Evolutionary conservation across 345 rosid species (phyloP).

Genomic region (Eutrema heterophyllum): DNA sequence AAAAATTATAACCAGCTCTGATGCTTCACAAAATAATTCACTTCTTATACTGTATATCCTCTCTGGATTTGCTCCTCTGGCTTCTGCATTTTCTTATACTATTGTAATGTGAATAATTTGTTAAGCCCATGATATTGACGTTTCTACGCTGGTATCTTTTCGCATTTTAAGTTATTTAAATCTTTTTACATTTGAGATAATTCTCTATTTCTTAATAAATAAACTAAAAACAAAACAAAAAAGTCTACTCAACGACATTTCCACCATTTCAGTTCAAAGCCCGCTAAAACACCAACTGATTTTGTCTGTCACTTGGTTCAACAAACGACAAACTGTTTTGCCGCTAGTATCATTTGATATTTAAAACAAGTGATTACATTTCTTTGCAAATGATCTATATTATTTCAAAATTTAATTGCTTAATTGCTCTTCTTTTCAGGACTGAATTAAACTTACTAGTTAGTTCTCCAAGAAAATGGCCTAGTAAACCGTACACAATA

Average conservation of each 20-base stretch:
- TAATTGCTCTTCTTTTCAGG: too few species aligned
- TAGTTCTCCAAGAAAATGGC: neutral
- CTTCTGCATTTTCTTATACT: constrained; percentile 8
- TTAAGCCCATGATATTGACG: neutral
- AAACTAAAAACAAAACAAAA: too few species aligned
- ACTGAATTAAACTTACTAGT: neutral
- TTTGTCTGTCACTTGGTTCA: neutral
- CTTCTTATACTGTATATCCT: neutral
- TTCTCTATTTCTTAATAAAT: neutral
- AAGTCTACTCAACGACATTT: neutral
- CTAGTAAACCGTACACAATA: too few species aligned
- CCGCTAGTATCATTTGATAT: neutral
- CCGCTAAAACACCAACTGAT: neutral
- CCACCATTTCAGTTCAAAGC: neutral
- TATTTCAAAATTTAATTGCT: too few species aligned
- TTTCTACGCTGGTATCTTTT: neutral
- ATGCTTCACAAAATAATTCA: constrained; percentile 12
- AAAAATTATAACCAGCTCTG: neutral
- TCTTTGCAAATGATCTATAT: neutral
- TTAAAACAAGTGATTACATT: neutral
- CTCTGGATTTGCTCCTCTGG: neutral
- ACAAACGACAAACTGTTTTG: neutral
- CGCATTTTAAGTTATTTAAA: neutral
- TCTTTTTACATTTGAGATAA: neutral
- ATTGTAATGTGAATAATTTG: neutral